Percentiles rank a stretch among this genome's conserved stretches.
Conservation (phyloP, 2,329 filamentous ascomycete genomes). For the Helotiales sp. region DNA sequence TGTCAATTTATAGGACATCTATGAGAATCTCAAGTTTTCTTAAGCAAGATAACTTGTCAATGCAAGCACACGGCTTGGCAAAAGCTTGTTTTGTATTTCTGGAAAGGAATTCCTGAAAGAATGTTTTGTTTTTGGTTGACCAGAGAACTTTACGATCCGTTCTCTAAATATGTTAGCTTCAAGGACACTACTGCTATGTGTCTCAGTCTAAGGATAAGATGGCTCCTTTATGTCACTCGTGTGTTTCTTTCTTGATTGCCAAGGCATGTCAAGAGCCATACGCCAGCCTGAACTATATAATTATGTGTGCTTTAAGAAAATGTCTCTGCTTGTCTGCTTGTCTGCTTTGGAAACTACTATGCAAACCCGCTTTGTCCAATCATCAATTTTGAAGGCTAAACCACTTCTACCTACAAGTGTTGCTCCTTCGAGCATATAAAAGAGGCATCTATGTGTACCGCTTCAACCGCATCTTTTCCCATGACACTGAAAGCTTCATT, state of each 20-base stretch:
- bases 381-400: slow-evolving; percentile 73
- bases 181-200: slow-evolving; percentile 54
- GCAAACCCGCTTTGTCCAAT: slow-evolving; percentile 71
- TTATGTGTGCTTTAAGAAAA: slow-evolving; percentile 57
- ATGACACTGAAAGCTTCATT: slow-evolving; percentile 57
- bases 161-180: slow-evolving; percentile 49
- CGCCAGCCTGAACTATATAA: slow-evolving; percentile 61
- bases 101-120: too few species aligned
- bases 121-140: too few species aligned
- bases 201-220: slow-evolving; percentile 52
- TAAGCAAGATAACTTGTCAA: too few species aligned
- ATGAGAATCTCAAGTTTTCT: background rate
- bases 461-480: slow-evolving; percentile 78
- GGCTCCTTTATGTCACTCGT: slow-evolving; percentile 64
- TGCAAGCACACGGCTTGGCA: slow-evolving; percentile 18
- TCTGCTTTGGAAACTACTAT: slow-evolving; percentile 66
- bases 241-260: slow-evolving; percentile 66
- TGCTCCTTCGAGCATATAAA: slow-evolving; percentile 63
- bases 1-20: background rate
- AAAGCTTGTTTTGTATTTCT: slow-evolving; percentile 23
- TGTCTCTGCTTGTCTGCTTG: slow-evolving; percentile 70
- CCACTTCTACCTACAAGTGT: slow-evolving; percentile 63
- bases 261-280: slow-evolving; percentile 70
- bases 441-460: slow-evolving; percentile 67
- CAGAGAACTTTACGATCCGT: too few species aligned